A percentile compares a stretch with the other conserved stretches of the same genome.
Evolutionary conservation across 805 yeast species (phyloP).

Genomic region (Saturnispora sanitii): DNA sequence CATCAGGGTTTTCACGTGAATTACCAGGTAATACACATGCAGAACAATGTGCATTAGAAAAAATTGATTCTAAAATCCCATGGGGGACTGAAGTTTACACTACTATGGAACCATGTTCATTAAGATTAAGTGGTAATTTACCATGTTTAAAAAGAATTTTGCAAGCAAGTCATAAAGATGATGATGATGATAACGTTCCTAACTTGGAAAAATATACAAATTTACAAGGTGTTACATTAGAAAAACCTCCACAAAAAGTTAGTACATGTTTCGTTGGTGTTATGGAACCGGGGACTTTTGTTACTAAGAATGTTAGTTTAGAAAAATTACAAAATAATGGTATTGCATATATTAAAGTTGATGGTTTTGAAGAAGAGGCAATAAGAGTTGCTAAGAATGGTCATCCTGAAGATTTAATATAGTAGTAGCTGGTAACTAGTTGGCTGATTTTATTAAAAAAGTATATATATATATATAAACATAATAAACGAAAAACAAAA

Average conservation of each 20-base stretch:
- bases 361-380: slow-evolving; percentile 71
- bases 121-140: slow-evolving; percentile 75
- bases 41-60: slow-evolving; percentile 86
- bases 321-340: slow-evolving; percentile 43
- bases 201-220: slow-evolving; percentile 27
- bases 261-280: slow-evolving; percentile 85
- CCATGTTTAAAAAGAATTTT: slow-evolving; percentile 84
- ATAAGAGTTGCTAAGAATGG: slow-evolving; percentile 66
- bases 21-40: slow-evolving; percentile 95
- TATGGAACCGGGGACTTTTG: slow-evolving; percentile 81
- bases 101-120: slow-evolving; percentile 96
- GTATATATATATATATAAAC: neutral
- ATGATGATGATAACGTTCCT: neutral
- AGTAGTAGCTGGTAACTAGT: too few relatives aligned
- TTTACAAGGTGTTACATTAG: slow-evolving; percentile 26
- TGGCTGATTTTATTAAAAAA: too few relatives aligned
- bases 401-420: slow-evolving; percentile 27
- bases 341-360: slow-evolving; percentile 66
- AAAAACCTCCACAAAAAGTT: slow-evolving; percentile 4
- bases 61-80: slow-evolving; percentile 49
- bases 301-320: slow-evolving; percentile 62
- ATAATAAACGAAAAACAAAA: too few relatives aligned
- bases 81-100: slow-evolving; percentile 76
- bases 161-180: slow-evolving; percentile 2
- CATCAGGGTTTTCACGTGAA: slow-evolving; percentile 85